Evolutionary conservation across 2,329 filamentous ascomycete genomes (phyloP), one percentile per base, ranked within the genome.

Genomic region (Pyrenochaeta sp.): DNA sequence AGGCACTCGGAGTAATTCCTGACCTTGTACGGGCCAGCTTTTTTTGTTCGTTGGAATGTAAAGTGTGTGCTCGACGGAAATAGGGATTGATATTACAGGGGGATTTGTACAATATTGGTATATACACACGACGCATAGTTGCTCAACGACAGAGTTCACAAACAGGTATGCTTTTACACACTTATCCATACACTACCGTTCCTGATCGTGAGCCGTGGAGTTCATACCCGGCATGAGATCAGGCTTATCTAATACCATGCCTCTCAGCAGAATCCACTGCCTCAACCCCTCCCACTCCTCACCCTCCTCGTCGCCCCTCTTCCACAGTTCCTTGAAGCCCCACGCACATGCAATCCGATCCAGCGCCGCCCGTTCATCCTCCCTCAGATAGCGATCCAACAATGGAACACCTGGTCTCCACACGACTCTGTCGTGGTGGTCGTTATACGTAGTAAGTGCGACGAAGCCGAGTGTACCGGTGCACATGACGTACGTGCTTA

Each of bases 191-290:
- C 39, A 32, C 45, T 54, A 28, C 25, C 24, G 42, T 12, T 44
- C 42, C 12, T 10, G 42, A 15, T 27, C 24, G 12, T 59, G 34
- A 24, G 32, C 22, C 2, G 15, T 49, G 1, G 71, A 61, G 54
- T 91, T 85, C 93, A 97, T 97, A 19, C 94, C 95, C 65, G 92
- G 90, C 91, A 98, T 94, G 70, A 97, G 84, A 74, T 94, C 91
- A 15, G 92, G 89, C 65, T 90, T 89, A 78, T 99, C 95, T 51
- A 99, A 81, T 66, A 96, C 85, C 94, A 98, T 97, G 28, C 91
- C 90, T 72, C 91, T 89, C 71, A 90, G 84, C 37, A 91, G 87
- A 68, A 93, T 88, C 79, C 92, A 95, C 79, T 97, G 91, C 66
- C 89, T 87, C 62, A 99, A 81, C 32, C 85, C 86, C 68, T 96